Evolutionary conservation across 345 rosid genomes (phyloP), one percentile per base, ranked within the genome.

Genomic region (Schrenkiella parvula): DNA sequence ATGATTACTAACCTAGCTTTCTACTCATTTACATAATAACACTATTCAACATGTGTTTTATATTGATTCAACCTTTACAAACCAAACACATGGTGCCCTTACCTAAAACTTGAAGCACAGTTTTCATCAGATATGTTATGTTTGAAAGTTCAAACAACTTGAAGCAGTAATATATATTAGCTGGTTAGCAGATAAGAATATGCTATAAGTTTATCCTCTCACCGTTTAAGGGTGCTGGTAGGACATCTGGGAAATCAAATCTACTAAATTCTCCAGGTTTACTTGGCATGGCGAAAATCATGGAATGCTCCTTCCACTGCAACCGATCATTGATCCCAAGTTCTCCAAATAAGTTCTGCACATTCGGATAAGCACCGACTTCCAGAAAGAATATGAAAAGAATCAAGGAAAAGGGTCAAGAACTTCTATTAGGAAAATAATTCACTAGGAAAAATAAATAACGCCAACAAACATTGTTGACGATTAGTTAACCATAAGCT

Each of bases 271-370:
- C 97, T 57, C 97, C 96, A 22, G 97, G 97, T 79, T 88, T 89
- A 80, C 86, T 89, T 74, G 97, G 97, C 95, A 93, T 91, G 26
- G 98, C 97, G 72, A 93, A 93, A 55, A 93, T 93, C 98, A 93
- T 93, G 60, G 96, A 93, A 66, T 93, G 98, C 73, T 93, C 97
- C 79, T 93, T 91, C 98, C 97, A 91, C 71, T 93, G 96, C 82
- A 93, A 78, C 72, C 95, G 84, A 67, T 93, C 97, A 48, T 85
- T 78, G 52, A 93, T 91, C 52, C 93, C 96, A 70, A 93, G 97
- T 83, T 93, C 97, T 54, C 95, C 92, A 69, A 93, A 91, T 71
- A 93, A 79, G 81, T 88, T 91, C 80, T 93, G 97, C 46, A 93
- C 64, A 83, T 91, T 93, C 57, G 96, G 98, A 78, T 93, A 93